Base-by-base conservation (phyloP, 139 green algal species). In the Zygnema cylindricum region DNA sequence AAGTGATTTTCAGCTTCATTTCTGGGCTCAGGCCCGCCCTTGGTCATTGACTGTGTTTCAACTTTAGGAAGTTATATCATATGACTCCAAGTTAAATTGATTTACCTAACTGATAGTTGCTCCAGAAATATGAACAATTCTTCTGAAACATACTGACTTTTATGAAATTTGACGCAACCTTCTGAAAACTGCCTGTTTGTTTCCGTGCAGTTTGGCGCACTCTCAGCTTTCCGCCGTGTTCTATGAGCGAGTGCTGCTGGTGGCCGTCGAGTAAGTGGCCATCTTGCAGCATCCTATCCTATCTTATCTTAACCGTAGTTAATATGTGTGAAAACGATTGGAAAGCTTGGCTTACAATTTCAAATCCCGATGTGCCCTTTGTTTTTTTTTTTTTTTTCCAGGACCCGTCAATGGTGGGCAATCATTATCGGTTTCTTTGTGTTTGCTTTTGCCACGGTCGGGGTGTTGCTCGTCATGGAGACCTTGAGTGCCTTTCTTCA, bases 381-480 rank as follows among this genome's bases (percentile, higher is more conserved):
- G 49, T 1, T 77, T 33, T 69, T 35, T 86, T 77, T 77, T 2
- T 82, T 88, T 42, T 1, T 32, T 55, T 92, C 57, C 76, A 94
- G 81, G 63, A 90, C 76, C 25, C 55, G 79, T 1, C 92, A 75
- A 43, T 30, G 55, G n/a, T 43, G 92, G 30, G 75, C 63, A 35
- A 90, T 95, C 33, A 35, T 95, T 7, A 84, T 95, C 43, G 95
- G 94, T 25, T 98, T 98, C 91, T 97, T 96, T 69, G 94, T 99
- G 23, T 99, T 97, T 88, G 90, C 94, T 21, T 93, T 92, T 11
- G 96, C 96, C 33, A 99, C 97, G 0, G 84, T 99, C 84, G 97
- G 95, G 40, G 97, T 99, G 91, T 93, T 99, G 63, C 98, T 99
- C 95, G 92, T 98, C 1, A 99, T 99, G 97, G 97, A 99, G 94